Base-by-base conservation (phyloP, 345 rosid genomes). In the Bruguiera sexangula region DNA sequence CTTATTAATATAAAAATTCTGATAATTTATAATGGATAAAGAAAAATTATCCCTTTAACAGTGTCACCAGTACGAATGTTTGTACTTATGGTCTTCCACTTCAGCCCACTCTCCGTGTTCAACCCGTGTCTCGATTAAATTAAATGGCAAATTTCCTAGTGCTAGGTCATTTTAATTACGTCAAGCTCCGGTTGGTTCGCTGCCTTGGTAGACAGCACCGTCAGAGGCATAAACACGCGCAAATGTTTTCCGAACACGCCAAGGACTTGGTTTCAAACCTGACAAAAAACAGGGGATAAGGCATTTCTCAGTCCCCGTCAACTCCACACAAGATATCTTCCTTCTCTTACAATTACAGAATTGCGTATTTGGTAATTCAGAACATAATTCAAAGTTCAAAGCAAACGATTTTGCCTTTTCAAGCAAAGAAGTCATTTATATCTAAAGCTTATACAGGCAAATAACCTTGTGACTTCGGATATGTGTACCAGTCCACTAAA, bases 401-500 rank as follows among this genome's bases (percentile, higher is more conserved):
- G 27, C 6, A 55, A 54, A n/a, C 27, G 24, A 20, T 20, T 6
- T 54, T 54, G 8, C 24, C 58, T 20, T 54, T 54, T 24, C 5
- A 20, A 21, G 58, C 27, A 36, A 37, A 62, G 58, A 20, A 20
- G 19, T 62, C 29, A 18, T 24, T 9, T 4, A 62, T 8, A 62
- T 20, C 18, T 20, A 8, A 31, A 20, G 48, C 4, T 59, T 26
- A 9, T 1, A 51, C 31, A 36, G 69, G 46, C 2, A 4, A 30
- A 43, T 22, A 8, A 46, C 52, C 69, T 82, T 10, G 11, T 39
- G 0, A 10, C 13, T 76, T n/a, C 76, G 69, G 84, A 80, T 63
- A 71, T 72, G 78, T 83, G 83, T 51, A 66, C 39, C 10, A 63
- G 80, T 78, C 78, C 79, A 15, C 55, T 86, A 15, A 77, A 64